phyloP scores from a whole-genome alignment of 192 early-diverging fungal species.

The Linnemannia elongata region DNA sequence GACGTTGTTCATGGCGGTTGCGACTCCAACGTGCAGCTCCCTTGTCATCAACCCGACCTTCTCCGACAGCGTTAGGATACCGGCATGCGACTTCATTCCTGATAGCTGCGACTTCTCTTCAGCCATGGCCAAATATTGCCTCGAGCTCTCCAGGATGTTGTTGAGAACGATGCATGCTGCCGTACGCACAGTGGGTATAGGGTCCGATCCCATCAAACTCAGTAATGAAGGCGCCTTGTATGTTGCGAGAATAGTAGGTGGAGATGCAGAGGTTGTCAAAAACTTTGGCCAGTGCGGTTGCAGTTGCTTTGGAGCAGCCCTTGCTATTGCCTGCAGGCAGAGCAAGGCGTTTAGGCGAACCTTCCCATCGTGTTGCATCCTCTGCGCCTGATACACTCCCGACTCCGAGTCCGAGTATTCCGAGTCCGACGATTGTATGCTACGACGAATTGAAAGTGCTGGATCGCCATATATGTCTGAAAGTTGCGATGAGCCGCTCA shows the following conservation, averaged over 20 bases:
- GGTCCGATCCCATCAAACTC: conserved; percentile 62
- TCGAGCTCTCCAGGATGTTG: conserved; percentile 64
- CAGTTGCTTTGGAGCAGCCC: conserved; percentile 59
- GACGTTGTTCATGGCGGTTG: conserved; percentile 15
- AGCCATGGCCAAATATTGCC: conserved; percentile 67
- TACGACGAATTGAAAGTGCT: background rate
- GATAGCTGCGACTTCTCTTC: conserved; percentile 57
- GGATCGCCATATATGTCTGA: background rate
- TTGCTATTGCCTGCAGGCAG: conserved; percentile 64
- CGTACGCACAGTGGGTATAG: conserved; percentile 58
- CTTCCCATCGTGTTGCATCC: conserved; percentile 60
- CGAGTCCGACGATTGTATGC: conserved; percentile 62
- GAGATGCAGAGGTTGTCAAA: conserved; percentile 56
- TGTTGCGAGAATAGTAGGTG: conserved; percentile 11
- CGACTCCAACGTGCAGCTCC: conserved; percentile 37
- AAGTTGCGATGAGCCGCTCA: background rate
- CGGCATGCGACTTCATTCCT: conserved; percentile 28
- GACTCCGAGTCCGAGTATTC: conserved; percentile 67
- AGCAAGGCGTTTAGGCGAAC: conserved; percentile 67
- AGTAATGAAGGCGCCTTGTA: conserved; percentile 60
- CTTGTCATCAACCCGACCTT: conserved; percentile 36
- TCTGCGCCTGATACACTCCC: conserved; percentile 32
- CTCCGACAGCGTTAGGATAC: conserved; percentile 44
- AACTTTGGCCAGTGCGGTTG: conserved; percentile 70
- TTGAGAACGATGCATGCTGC: conserved; percentile 60